Conservation (phyloP, 2,329 filamentous ascomycete genomes). For the Colletotrichum sp. region DNA sequence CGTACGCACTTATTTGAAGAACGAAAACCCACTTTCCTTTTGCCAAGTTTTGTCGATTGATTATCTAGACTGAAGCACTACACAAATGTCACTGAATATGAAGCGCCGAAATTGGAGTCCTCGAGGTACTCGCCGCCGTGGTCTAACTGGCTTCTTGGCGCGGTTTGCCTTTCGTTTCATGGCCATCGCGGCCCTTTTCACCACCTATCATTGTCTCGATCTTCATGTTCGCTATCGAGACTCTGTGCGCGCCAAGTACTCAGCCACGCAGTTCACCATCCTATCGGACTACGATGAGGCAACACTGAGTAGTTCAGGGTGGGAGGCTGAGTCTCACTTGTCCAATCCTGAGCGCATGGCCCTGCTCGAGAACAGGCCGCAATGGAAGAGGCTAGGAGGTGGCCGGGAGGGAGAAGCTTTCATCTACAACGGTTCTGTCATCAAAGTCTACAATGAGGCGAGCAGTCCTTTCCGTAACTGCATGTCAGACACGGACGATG, state of each 20-base stretch:
- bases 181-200: background rate
- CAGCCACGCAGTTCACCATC: conserved; percentile 6
- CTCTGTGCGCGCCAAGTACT: conserved; percentile 17
- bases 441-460: conserved; percentile 32
- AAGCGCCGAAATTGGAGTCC: conserved; percentile 17
- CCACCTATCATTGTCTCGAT: conserved; percentile 4
- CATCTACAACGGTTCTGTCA: conserved; percentile 29
- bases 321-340: background rate
- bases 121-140: background rate
- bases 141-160: background rate
- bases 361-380: conserved; percentile 23
- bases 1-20: conserved; percentile 4
- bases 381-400: conserved; percentile 31
- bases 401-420: conserved; percentile 36
- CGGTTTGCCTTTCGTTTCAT: conserved; percentile 3
- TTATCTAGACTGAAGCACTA: background rate
- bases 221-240: conserved; percentile 14
- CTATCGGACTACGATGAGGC: background rate
- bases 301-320: background rate
- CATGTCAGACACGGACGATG: conserved; percentile 17
- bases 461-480: conserved; percentile 36
- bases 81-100: background rate
- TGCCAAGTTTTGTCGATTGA: background rate
- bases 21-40: background rate
- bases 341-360: background rate